A percentile compares a stretch with the other conserved stretches of the same genome.
phyloP scores from a whole-genome alignment of 2,329 filamentous ascomycete species.

The Aureobasidium sp. region DNA sequence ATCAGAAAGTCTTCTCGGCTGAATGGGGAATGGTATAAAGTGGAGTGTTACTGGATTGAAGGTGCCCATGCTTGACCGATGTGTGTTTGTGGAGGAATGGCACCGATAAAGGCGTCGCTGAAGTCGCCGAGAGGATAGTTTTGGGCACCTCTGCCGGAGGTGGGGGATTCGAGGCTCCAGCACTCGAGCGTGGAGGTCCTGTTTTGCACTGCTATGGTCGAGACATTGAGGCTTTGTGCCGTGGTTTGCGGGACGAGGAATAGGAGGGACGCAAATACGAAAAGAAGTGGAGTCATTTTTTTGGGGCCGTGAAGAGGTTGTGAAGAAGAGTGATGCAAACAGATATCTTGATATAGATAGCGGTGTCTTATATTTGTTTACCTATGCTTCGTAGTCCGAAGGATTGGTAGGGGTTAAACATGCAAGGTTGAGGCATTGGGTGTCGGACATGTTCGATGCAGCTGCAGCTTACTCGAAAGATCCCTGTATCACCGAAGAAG shows the following conservation, averaged over 20 bases:
- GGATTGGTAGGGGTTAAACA: background rate
- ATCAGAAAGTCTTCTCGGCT: background rate
- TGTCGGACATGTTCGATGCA: background rate
- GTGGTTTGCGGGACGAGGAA: background rate
- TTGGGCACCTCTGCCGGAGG: background rate
- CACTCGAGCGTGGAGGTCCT: background rate
- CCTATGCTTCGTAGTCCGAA: background rate
- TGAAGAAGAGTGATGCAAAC: background rate
- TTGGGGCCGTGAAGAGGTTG: too few relatives aligned
- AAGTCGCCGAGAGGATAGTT: conserved; percentile 6
- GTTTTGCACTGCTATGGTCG: background rate
- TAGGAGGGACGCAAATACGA: background rate
- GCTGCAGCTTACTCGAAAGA: background rate
- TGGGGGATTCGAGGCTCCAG: background rate
- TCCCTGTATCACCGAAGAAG: background rate
- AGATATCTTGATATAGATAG: too few relatives aligned
- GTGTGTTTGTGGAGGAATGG: background rate
- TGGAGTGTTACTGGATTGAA: background rate
- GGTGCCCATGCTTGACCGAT: background rate
- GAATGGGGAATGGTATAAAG: too few relatives aligned
- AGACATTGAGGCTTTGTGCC: conserved; percentile 1
- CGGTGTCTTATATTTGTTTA: background rate
- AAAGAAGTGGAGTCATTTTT: background rate
- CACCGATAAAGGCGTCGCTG: conserved; percentile 4
- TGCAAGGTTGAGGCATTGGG: background rate